Percentiles rank a stretch among this genome's conserved stretches.
Evolutionary conservation across 306 rosid species (phyloP).

Genomic region (Comarum palustre): DNA sequence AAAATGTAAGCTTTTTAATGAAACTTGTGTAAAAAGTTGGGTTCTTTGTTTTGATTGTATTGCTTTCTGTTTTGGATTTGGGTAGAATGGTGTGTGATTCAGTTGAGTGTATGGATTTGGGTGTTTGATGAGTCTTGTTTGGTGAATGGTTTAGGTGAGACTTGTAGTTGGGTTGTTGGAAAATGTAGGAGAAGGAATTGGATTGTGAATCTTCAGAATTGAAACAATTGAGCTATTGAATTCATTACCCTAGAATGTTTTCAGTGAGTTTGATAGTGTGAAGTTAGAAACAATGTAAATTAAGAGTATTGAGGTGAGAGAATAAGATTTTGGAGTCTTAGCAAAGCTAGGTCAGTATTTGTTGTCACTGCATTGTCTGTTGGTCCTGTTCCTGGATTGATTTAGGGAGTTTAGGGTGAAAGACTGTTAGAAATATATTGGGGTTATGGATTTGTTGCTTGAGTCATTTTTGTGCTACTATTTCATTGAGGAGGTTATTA

Average conservation of each 20-base stretch:
- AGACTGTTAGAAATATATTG: not conserved
- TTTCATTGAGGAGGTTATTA: not conserved
- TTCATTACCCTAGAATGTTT: not conserved
- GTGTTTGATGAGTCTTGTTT: not conserved
- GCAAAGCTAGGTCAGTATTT: not conserved
- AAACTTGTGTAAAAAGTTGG: not conserved
- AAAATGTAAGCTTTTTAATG: conserved; percentile 47
- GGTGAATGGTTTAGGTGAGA: not conserved
- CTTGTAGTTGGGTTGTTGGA: not conserved
- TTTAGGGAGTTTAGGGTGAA: not conserved
- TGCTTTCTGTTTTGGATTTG: conserved; percentile 22
- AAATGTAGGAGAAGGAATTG: conserved; percentile 10
- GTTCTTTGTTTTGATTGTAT: conserved; percentile 11
- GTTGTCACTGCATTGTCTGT: not conserved
- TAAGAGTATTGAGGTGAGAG: not conserved
- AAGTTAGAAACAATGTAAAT: not conserved
- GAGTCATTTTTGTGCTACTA: not conserved
- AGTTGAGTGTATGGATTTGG: not conserved
- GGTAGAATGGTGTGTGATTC: not conserved
- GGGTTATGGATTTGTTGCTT: not conserved
- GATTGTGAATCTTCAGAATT: not conserved
- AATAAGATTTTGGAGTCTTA: not conserved
- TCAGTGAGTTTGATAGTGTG: not conserved
- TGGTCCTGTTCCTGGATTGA: not conserved
- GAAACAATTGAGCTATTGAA: not conserved